A percentile compares a stretch with the other conserved stretches of the same genome.
Conservation (phyloP, 164 flowering plant species). For the Piper betle region DNA sequence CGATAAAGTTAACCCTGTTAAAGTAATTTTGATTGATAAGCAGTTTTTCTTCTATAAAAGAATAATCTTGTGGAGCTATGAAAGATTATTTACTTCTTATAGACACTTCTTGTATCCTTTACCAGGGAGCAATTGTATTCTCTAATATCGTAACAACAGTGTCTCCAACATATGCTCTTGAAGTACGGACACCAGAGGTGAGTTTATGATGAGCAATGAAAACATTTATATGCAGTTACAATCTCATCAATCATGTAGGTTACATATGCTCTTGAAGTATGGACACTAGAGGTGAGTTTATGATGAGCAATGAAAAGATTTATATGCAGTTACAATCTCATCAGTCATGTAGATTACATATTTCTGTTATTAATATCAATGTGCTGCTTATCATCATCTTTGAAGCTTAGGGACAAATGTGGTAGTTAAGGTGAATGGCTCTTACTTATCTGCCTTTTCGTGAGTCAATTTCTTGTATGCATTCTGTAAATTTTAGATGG, state of each 20-base stretch:
- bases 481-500: too few species aligned
- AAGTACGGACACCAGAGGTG: constrained; percentile 87
- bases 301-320: not conserved
- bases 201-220: not conserved
- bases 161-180: constrained; percentile 92
- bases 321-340: not conserved
- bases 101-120: constrained; percentile 1
- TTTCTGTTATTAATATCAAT: not conserved
- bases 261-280: too few species aligned
- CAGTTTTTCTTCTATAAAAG: not conserved
- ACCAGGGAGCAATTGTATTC: constrained; percentile 90
- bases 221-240: too few species aligned
- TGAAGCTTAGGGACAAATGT: not conserved
- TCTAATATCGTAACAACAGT: constrained; percentile 97
- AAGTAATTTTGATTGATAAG: constrained; percentile 29
- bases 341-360: not conserved
- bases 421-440: not conserved
- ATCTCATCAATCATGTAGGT: not conserved
- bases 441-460: not conserved
- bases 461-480: not conserved
- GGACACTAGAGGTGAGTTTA: constrained; percentile 66
- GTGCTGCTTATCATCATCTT: not conserved
- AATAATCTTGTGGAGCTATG: not conserved
- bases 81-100: not conserved
- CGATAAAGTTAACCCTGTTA: constrained; percentile 74